Conservation (phyloP, 306 rosid species). For the Ammopiptanthus mongolicus region DNA sequence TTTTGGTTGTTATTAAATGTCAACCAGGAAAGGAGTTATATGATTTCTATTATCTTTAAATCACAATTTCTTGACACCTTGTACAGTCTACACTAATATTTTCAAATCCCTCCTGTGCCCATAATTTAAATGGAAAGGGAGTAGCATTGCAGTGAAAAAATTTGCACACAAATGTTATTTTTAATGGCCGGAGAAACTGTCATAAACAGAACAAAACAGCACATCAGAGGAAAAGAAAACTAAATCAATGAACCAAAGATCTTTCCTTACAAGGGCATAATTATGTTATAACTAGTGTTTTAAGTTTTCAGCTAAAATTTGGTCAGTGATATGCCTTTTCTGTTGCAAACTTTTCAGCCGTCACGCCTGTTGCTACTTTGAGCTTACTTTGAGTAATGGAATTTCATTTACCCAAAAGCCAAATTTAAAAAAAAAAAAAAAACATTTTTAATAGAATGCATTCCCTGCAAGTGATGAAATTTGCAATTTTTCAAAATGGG, state of each 20-base stretch:
- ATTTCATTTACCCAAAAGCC: not conserved
- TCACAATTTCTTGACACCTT: not conserved
- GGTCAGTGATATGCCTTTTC: not conserved
- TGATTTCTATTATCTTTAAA: not conserved
- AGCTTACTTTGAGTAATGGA: not conserved
- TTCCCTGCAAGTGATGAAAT: not conserved
- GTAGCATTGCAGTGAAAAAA: not conserved
- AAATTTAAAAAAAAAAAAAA: not conserved
- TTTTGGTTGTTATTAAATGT: not conserved
- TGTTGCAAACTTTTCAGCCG: not conserved
- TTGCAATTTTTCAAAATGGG: slow-evolving; percentile 3
- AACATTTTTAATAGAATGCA: not conserved
- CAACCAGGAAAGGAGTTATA: not conserved
- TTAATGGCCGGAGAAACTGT: not conserved
- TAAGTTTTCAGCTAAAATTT: too few relatives aligned
- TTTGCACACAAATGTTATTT: not conserved
- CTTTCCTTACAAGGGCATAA: not conserved
- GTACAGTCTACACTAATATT: not conserved
- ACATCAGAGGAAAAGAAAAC: not conserved
- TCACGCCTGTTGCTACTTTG: not conserved
- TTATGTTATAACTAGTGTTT: not conserved
- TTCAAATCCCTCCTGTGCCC: not conserved
- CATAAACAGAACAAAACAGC: not conserved
- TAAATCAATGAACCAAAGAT: not conserved
- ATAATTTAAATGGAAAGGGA: not conserved